Evolutionary conservation across 1,284 basidiomycete species (phyloP), one percentile per base, ranked within the genome.

Genomic region (Farysia itapuensis): DNA sequence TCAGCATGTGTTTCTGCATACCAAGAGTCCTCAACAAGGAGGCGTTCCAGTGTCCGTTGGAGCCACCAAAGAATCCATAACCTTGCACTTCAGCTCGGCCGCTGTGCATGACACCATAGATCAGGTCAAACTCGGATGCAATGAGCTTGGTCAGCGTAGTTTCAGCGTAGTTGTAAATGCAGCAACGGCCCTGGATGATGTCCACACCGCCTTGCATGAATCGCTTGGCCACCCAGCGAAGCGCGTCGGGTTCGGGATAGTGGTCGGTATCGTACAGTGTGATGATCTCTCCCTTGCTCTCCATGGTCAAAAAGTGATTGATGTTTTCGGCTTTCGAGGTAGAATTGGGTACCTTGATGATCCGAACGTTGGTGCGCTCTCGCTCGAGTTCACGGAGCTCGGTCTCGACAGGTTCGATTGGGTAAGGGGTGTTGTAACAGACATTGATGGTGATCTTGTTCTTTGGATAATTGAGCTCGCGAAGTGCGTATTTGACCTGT

Each of bases 11-110:
- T 35, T 59, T 61, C 22, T 70, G 52, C 59, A 72, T 64, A 2
- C 56, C 61, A 1, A 72, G 49, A 5, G 67, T 54, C 8, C 45
- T 45, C 11, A 72, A 56, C 12, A 72, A 52, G 20, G 64, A 67
- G 5, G 66, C 58, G 43, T 70, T 72, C 70, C 70, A 72, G 43
- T 67, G 60, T 14, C 70, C 70, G 50, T 72, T 71, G 32, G 54
- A 57, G 8, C 70, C 70, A 37, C 70, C 70, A 35, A 72, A 70
- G 52, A 71, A 54, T 15, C 67, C 67, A 30, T 65, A 67, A 2
- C 58, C 54, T 41, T 68, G 65, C 13, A 64, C 30, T 30, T 66
- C 59, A 22, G 70, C 70, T 35, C 67, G 56, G 32, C 70, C 67
- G 9, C 45, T 48, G 51, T 72, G 70, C 45, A 67, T 56, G 15